Conservation (phyloP, 805 yeast species). For the Millerozyma acaciae region DNA sequence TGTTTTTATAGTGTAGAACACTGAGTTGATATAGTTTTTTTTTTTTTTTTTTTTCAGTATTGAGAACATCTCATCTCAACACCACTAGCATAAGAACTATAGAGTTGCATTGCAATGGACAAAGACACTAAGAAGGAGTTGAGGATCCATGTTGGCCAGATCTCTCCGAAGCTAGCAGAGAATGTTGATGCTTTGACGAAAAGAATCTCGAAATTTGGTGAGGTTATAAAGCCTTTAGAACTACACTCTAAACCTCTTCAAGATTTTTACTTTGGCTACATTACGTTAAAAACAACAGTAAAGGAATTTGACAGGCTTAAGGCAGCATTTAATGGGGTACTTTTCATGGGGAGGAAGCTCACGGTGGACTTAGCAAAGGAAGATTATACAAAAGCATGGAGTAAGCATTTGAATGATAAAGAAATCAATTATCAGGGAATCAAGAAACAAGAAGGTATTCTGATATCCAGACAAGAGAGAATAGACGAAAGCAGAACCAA, state of each 20-base stretch:
- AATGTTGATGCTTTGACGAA: constrained; percentile 43
- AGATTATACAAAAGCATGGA: constrained; percentile 40
- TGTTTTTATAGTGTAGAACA: no score
- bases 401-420: constrained; percentile 41
- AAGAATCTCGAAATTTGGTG: constrained; percentile 65
- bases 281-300: constrained; percentile 53
- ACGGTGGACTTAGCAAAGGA: constrained; percentile 61
- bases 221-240: constrained; percentile 43
- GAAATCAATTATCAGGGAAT: constrained; percentile 26
- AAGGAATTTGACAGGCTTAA: constrained; percentile 48
- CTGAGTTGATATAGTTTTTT: no score
- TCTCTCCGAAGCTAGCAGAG: constrained; percentile 51
- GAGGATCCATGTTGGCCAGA: constrained; percentile 64
- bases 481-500: constrained; percentile 39
- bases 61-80: constrained; percentile 6
- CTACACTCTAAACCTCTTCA: constrained; percentile 51
- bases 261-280: constrained; percentile 60
- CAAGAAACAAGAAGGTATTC: constrained; percentile 27
- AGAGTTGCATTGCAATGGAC: neutral
- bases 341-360: constrained; percentile 70
- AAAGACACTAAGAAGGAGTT: constrained; percentile 3
- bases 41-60: neutral
- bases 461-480: constrained; percentile 31
- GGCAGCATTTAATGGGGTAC: constrained; percentile 61
- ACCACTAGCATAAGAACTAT: constrained; percentile 2